Evolutionary conservation across 2,329 filamentous ascomycete species (phyloP).

Genomic region (Neofusicoccum cordaticola): DNA sequence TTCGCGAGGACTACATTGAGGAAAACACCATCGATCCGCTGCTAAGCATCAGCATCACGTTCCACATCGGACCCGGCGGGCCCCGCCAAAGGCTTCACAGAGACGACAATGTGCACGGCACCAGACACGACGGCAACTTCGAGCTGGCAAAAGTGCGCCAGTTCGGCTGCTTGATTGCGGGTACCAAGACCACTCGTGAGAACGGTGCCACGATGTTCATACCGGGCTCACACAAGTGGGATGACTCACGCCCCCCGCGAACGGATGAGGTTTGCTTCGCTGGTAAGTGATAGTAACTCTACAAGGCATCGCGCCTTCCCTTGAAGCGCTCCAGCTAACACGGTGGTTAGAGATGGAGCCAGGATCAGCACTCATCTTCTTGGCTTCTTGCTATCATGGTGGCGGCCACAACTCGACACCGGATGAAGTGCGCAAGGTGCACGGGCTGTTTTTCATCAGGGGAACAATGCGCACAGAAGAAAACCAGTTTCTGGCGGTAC

Average conservation of each 20-base stretch:
- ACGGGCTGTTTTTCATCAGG: conserved; percentile 32
- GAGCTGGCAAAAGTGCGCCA: conserved; percentile 22
- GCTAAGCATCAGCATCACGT: conserved; percentile 29
- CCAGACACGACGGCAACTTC: conserved; percentile 23
- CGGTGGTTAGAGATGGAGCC: conserved; percentile 32
- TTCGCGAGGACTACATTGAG: conserved; percentile 24
- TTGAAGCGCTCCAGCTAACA: not conserved
- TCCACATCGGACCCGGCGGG: conserved; percentile 30
- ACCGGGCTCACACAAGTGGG: conserved; percentile 33
- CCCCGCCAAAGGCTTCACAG: conserved; percentile 31
- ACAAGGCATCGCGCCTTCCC: not conserved
- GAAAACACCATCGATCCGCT: conserved; percentile 23
- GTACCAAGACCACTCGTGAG: conserved; percentile 26
- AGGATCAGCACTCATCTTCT: conserved; percentile 37
- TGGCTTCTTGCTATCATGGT: conserved; percentile 33
- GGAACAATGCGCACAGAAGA: conserved; percentile 33
- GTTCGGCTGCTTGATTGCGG: conserved; percentile 32
- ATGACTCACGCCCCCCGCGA: conserved; percentile 26
- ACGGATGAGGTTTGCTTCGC: conserved; percentile 35
- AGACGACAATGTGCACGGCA: conserved; percentile 33
- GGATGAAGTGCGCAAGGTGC: conserved; percentile 26
- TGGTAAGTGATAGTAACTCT: conserved; percentile 20
- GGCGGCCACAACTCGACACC: conserved; percentile 30
- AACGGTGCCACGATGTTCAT: conserved; percentile 36
- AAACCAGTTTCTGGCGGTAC: conserved; percentile 35